These are phyloP conservation scores for Dothistroma pini DNA, from an alignment of 2,329 filamentous ascomycete species.

Conservation along the genomic window DNA sequence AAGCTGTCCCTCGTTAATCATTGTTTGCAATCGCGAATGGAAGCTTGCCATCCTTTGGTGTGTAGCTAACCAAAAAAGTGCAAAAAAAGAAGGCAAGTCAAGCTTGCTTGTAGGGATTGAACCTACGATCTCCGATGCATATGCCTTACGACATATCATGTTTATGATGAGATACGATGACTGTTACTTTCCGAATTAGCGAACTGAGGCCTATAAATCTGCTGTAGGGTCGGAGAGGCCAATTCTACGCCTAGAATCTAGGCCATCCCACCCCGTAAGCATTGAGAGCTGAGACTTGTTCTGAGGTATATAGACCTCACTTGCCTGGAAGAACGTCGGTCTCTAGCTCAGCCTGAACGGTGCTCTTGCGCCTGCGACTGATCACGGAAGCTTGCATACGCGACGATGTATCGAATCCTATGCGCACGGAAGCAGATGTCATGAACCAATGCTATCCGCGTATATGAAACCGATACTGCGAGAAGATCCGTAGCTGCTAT, in stretches of 20 bases:
- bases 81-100: neutral
- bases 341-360: neutral
- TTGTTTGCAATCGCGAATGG: neutral
- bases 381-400: neutral
- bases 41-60: neutral
- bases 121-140: neutral
- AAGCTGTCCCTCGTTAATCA: neutral
- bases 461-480: too few species aligned
- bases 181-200: neutral
- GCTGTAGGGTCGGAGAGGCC: neutral
- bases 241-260: neutral
- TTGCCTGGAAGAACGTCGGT: neutral
- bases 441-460: too few species aligned
- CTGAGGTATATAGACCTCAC: neutral
- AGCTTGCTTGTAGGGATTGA: neutral
- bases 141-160: neutral
- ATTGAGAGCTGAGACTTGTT: neutral
- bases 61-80: neutral
- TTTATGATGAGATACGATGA: neutral
- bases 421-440: too few species aligned
- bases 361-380: too few species aligned
- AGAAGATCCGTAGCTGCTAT: too few species aligned
- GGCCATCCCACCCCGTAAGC: neutral
- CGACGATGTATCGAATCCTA: too few species aligned
- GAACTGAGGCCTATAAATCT: neutral